phyloP scores from a whole-genome alignment of 352 stramenopile genomes.

The Poterioochromonas sp. region DNA sequence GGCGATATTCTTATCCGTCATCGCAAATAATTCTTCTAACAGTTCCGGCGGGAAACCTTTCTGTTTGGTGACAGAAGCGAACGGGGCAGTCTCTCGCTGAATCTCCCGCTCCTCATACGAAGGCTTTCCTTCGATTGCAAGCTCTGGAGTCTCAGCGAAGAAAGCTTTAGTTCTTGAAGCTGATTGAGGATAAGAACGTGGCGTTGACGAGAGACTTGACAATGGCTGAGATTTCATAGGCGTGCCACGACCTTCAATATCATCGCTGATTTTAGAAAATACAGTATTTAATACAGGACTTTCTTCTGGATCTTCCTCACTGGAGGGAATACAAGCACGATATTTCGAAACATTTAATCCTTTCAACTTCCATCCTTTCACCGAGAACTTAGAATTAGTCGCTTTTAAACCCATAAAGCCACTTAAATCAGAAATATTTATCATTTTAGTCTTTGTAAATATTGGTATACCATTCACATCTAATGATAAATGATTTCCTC shows the following conservation, averaged over 20 bases:
- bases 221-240: too few species aligned
- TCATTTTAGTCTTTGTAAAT: neutral
- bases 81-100: neutral
- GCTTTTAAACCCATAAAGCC: neutral
- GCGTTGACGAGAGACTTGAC: too few species aligned
- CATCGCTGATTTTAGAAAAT: too few species aligned
- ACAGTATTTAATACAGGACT: neutral
- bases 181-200: too few species aligned
- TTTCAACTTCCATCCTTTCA: constrained; percentile 12
- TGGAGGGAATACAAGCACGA: neutral
- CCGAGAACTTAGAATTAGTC: neutral
- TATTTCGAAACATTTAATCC: neutral
- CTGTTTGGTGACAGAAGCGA: neutral
- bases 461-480: neutral
- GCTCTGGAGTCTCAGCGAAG: too few species aligned
- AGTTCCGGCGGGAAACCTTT: neutral
- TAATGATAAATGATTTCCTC: neutral
- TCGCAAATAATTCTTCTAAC: neutral
- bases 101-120: too few species aligned
- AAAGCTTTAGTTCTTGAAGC: too few species aligned
- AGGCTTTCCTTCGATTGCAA: too few species aligned
- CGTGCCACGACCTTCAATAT: too few species aligned
- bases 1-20: neutral
- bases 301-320: neutral
- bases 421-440: neutral